These are phyloP conservation scores for Fusarium cyanostomum DNA, from an alignment of 2,329 filamentous ascomycete species.

Conservation along the genomic window DNA sequence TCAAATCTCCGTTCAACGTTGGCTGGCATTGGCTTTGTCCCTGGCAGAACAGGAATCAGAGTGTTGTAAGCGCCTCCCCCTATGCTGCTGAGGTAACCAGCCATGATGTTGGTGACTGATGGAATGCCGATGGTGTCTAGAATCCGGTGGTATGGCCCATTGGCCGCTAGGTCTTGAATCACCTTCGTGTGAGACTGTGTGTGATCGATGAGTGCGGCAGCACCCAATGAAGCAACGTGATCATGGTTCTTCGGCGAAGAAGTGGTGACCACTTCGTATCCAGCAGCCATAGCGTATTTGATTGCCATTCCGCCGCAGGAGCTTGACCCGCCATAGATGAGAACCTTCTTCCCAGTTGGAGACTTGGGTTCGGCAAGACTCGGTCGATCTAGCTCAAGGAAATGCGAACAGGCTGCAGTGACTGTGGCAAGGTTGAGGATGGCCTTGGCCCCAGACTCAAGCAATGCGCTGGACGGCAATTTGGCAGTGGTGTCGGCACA, in stretches of 20 bases:
- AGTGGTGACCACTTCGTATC: neutral
- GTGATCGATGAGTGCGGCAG: neutral
- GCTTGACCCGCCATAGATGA: neutral
- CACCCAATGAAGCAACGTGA: neutral
- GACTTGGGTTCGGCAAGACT: neutral
- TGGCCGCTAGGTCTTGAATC: neutral
- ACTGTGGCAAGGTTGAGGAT: neutral
- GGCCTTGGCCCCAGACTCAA: neutral
- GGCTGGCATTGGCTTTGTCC: neutral
- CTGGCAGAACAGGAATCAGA: neutral
- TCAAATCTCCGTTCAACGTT: neutral
- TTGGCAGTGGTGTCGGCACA: neutral
- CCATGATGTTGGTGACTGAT: neutral
- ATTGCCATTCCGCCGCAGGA: neutral
- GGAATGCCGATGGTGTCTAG: neutral
- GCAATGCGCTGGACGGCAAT: neutral
- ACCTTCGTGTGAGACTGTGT: neutral
- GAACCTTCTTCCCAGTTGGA: neutral
- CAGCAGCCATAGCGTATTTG: neutral
- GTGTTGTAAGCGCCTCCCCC: neutral
- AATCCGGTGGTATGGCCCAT: neutral
- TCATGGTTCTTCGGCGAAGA: neutral
- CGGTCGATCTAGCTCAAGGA: neutral
- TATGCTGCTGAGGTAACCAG: neutral
- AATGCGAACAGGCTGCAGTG: neutral